Conservation (phyloP, 108 stramenopile species). For the Nitzschia inconspicua region DNA sequence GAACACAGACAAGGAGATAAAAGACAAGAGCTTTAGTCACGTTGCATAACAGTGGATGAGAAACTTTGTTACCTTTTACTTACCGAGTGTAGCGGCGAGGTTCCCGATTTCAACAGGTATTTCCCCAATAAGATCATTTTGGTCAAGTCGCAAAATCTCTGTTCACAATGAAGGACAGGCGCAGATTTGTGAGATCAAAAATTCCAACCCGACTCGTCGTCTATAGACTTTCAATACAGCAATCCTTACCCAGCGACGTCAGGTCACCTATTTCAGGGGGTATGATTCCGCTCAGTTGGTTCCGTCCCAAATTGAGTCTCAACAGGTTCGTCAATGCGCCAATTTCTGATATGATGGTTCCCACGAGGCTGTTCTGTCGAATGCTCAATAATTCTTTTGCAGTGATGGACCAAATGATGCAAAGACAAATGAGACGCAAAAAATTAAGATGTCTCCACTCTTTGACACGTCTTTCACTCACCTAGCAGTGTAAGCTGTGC, state of each 20-base stretch:
- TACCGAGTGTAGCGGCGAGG: background rate
- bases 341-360: slow-evolving; percentile 33
- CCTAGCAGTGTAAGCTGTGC: slow-evolving; percentile 16
- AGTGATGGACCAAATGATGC: background rate
- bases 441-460: too few relatives aligned
- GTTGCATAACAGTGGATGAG: background rate
- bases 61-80: background rate
- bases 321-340: slow-evolving; percentile 6
- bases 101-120: slow-evolving; percentile 25
- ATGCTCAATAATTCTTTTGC: slow-evolving; percentile 28
- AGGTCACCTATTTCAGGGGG: slow-evolving; percentile 45
- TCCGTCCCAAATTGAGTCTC: slow-evolving; percentile 21
- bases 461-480: too few relatives aligned
- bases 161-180: slow-evolving; percentile 22
- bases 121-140: slow-evolving; percentile 9
- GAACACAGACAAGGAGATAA: slow-evolving; percentile 4
- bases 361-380: slow-evolving; percentile 40
- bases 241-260: slow-evolving; percentile 21
- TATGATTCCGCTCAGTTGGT: slow-evolving; percentile 46
- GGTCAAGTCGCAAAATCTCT: slow-evolving; percentile 10
- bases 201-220: background rate
- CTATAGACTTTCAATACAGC: background rate
- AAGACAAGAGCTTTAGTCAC: background rate
- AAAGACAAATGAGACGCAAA: slow-evolving; percentile 1
- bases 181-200: slow-evolving; percentile 40